These are phyloP conservation scores for Eucalyptus virginea DNA, from an alignment of 345 rosid genomes.

Conservation along the genomic window DNA sequence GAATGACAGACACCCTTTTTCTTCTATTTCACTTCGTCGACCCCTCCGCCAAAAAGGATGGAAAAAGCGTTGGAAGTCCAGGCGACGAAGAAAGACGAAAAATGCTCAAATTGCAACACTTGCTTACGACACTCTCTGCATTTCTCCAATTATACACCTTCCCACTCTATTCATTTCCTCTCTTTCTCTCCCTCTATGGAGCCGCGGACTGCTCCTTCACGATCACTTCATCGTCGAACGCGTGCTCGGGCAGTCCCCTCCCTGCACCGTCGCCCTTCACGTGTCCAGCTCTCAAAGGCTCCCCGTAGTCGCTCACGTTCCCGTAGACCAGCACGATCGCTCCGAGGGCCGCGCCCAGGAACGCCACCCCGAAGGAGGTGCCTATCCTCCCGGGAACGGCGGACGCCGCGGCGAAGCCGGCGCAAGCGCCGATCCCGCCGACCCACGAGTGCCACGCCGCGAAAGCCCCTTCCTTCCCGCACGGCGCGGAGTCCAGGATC, in stretches of 20 bases:
- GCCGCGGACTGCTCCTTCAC: not conserved
- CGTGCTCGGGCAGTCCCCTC: not conserved
- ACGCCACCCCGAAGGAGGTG: not conserved
- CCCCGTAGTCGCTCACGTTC: slow-evolving; percentile 2
- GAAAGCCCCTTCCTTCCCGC: slow-evolving; percentile 5
- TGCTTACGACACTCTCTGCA: not conserved
- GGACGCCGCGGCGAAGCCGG: not conserved
- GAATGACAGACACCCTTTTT: not conserved
- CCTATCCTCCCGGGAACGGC: not conserved
- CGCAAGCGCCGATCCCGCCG: not conserved
- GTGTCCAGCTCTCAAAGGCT: not conserved
- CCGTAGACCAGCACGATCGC: not conserved
- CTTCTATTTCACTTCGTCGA: not conserved
- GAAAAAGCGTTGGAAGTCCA: not conserved
- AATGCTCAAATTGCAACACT: not conserved
- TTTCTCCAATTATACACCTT: not conserved
- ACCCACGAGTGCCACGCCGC: slow-evolving; percentile 6
- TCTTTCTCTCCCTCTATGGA: not conserved
- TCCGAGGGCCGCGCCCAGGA: not conserved
- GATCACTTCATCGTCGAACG: not conserved
- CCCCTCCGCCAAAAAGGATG: not conserved
- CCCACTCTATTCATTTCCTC: not conserved
- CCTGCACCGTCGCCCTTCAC: not conserved
- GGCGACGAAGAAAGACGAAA: not conserved
- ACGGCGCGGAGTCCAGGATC: slow-evolving; percentile 1